Evolutionary conservation across 2,329 filamentous ascomycete genomes (phyloP).

Genomic region (Fusarium sambucinum): DNA sequence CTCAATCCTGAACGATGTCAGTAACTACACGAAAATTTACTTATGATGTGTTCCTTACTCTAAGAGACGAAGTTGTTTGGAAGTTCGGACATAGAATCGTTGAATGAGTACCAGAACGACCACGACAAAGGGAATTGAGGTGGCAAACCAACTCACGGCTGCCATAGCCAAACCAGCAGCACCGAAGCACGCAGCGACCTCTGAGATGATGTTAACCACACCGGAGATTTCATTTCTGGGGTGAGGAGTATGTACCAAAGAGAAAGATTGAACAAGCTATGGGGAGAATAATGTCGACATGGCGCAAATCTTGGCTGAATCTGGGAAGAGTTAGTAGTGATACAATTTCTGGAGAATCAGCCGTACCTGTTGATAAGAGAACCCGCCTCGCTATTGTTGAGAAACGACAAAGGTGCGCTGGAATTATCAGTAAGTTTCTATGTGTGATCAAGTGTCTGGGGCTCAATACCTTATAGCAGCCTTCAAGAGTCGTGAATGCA

Average conservation of each 20-base stretch:
- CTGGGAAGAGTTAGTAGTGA: slow-evolving; percentile 34
- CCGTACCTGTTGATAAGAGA: slow-evolving; percentile 48
- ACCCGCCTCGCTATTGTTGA: slow-evolving; percentile 47
- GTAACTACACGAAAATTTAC: neutral
- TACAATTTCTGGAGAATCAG: fast-evolving
- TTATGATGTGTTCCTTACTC: slow-evolving; percentile 50
- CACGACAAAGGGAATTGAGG: slow-evolving; percentile 59
- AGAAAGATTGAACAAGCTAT: slow-evolving; percentile 44
- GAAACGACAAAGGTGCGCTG: slow-evolving; percentile 47
- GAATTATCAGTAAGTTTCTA: neutral
- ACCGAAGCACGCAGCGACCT: slow-evolving; percentile 54
- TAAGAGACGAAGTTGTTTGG: slow-evolving; percentile 65
- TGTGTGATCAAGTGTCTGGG: fast-evolving
- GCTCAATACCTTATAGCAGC: slow-evolving; percentile 44
- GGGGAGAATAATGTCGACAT: slow-evolving; percentile 57
- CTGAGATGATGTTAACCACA: slow-evolving; percentile 26
- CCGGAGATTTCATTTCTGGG: fast-evolving
- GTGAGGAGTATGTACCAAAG: slow-evolving; percentile 36
- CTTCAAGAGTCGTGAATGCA: slow-evolving; percentile 44
- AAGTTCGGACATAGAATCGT: slow-evolving; percentile 66
- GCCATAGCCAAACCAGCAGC: slow-evolving; percentile 59
- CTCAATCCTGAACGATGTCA: slow-evolving; percentile 43
- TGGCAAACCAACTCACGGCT: slow-evolving; percentile 59
- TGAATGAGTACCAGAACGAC: slow-evolving; percentile 59
- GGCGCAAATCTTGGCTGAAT: slow-evolving; percentile 59